Percentiles rank a stretch among this genome's conserved stretches.
phyloP scores from a whole-genome alignment of 2,329 filamentous ascomycete species.

The Verticillium alfalfae region DNA sequence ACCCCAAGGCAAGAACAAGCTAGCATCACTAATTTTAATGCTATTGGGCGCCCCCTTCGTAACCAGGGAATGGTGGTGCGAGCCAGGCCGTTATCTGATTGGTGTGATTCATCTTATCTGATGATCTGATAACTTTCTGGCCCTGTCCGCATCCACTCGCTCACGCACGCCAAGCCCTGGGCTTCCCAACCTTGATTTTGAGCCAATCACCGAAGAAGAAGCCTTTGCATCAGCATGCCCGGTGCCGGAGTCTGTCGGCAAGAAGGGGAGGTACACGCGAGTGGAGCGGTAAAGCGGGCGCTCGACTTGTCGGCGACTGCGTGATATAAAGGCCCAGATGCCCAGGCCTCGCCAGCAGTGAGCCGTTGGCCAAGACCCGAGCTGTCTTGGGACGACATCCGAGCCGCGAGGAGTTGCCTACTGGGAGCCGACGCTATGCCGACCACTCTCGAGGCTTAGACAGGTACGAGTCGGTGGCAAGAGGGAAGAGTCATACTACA shows the following conservation, averaged over 20 bases:
- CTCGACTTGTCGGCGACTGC: not conserved
- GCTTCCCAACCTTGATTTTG: not conserved
- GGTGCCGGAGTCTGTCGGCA: not conserved
- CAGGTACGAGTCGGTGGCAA: not conserved
- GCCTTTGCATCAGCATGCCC: not conserved
- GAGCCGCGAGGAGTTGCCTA: not conserved
- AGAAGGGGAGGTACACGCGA: not conserved
- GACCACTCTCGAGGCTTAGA: not conserved
- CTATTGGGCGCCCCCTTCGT: not conserved
- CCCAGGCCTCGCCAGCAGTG: not conserved
- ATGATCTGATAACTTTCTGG: conserved; percentile 2
- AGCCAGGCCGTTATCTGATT: not conserved
- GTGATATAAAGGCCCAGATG: not conserved
- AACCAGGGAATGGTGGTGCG: not conserved
- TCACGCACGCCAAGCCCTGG: not conserved
- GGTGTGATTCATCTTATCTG: conserved; percentile 2
- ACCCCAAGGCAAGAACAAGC: not conserved
- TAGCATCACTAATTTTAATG: not conserved
- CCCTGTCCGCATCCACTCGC: not conserved
- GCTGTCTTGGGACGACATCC: not conserved
- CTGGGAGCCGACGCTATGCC: not conserved
- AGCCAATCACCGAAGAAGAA: not conserved
- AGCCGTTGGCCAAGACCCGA: not conserved
- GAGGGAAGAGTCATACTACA: too few species aligned
- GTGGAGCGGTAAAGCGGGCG: not conserved